Evolutionary conservation across 257 asterid genomes (phyloP).

Genomic region (Asclepias syriaca): DNA sequence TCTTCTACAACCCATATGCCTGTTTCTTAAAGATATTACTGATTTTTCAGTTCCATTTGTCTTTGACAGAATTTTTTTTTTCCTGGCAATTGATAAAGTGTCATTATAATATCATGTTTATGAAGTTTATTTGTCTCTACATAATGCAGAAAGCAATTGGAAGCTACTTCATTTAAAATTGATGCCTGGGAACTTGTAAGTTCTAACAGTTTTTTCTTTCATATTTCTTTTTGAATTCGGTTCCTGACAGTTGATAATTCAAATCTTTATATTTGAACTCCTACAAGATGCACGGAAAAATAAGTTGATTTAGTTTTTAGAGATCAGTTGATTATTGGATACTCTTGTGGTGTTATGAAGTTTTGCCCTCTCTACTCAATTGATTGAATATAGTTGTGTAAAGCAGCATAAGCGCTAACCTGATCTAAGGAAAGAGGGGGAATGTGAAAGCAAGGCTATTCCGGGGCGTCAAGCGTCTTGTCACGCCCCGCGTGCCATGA

Average conservation of each 20-base stretch:
- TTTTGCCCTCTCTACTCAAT: too few species aligned
- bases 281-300: background rate
- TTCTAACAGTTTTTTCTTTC: background rate
- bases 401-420: too few species aligned
- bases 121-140: conserved; percentile 6
- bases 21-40: conserved; percentile 4
- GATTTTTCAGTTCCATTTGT: background rate
- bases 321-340: background rate
- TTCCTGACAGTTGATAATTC: background rate
- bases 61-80: background rate
- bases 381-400: too few species aligned
- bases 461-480: too few species aligned
- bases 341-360: background rate
- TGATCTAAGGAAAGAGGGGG: too few species aligned
- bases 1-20: conserved; percentile 5
- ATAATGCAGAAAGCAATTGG: conserved; percentile 48
- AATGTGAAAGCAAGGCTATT: too few species aligned
- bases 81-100: background rate
- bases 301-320: background rate
- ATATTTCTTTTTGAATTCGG: background rate
- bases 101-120: background rate
- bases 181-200: conserved; percentile 86
- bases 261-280: background rate
- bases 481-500: too few species aligned
- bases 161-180: conserved; percentile 31